Base-by-base conservation (phyloP, 768 basidiomycete species). In the Porpolomopsis calyptriformis region DNA sequence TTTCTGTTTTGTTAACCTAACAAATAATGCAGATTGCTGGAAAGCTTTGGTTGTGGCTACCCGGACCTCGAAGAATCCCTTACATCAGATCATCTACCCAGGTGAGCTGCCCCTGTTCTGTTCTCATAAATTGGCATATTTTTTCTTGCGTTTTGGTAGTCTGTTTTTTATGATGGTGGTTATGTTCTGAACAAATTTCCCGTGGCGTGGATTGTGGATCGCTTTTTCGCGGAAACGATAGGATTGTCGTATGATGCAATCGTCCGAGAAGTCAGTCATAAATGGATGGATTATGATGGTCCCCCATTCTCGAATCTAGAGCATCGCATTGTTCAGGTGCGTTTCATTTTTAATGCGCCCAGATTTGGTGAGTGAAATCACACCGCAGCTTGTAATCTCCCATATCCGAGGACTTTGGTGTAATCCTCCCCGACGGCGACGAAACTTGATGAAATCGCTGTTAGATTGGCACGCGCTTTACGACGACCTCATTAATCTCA, bases 381-480 rank as follows among this genome's bases (percentile, higher is more conserved):
- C 10, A 11, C 14, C n/a, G 10, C 55, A 87, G 85, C 64, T 80
- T 33, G 62, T 83, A 18, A 68, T 73, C 1, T 71, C 72, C 8
- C 74, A 81, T 47, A 64, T 81, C 44, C 73, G 72, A 57, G 76
- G 75, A 0, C 65, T 72, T 31, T 88, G 82, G 77, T 71, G 66
- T 43, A 89, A 87, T 53, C 80, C 78, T 6, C 69, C 82, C 1
- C 69, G 86, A 38, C 71, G 78, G 43, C 70, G 85, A 35, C 67
- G 86, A 40, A 69, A 74, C 54, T 69, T 84, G 23, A 72, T 78
- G 65, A 82, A 81, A 51, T 68, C 74, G 0, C 57, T 83, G 26
- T 53, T 78, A 2, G 75, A 80, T 26, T 83, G 84, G 82, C 85
- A 87, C 46, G 53, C 64, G 9, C 53, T 83, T 2, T 82, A 82